Evolutionary conservation across 768 basidiomycete genomes (phyloP).

Genomic region (Suillus occidentalis): DNA sequence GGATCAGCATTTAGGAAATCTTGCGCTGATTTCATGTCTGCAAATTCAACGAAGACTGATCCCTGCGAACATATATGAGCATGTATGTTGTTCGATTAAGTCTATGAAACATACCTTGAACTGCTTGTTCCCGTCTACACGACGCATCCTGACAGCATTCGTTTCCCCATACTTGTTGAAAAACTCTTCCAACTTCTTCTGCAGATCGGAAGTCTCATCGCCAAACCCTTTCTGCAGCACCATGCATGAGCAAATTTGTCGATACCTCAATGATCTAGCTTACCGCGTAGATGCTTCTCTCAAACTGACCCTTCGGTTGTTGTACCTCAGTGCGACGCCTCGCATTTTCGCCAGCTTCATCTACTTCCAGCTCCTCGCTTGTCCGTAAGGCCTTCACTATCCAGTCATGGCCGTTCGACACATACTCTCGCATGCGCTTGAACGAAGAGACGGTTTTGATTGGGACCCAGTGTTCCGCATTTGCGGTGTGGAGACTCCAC

Average conservation of each 20-base stretch:
- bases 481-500: conserved; percentile 86
- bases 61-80: conserved; percentile 47
- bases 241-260: conserved; percentile 1
- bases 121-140: conserved; percentile 71
- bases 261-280: conserved; percentile 32
- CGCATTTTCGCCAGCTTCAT: conserved; percentile 70
- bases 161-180: conserved; percentile 76
- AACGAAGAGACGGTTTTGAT: conserved; percentile 86
- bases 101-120: conserved; percentile 69
- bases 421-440: conserved; percentile 88
- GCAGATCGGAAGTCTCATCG: conserved; percentile 60
- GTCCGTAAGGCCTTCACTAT: conserved; percentile 64
- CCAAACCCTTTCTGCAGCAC: conserved; percentile 82
- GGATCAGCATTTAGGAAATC: conserved; percentile 80
- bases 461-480: conserved; percentile 87
- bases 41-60: conserved; percentile 92
- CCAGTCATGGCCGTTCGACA: conserved; percentile 61
- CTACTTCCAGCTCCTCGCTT: conserved; percentile 65
- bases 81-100: background rate
- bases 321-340: conserved; percentile 74
- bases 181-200: conserved; percentile 75
- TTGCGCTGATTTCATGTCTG: conserved; percentile 64
- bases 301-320: conserved; percentile 75
- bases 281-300: conserved; percentile 87
- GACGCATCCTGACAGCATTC: conserved; percentile 85